Evolutionary conservation across 2,329 filamentous ascomycete genomes (phyloP), one percentile per base, ranked within the genome.

Genomic region (Aspergillus tanneri): DNA sequence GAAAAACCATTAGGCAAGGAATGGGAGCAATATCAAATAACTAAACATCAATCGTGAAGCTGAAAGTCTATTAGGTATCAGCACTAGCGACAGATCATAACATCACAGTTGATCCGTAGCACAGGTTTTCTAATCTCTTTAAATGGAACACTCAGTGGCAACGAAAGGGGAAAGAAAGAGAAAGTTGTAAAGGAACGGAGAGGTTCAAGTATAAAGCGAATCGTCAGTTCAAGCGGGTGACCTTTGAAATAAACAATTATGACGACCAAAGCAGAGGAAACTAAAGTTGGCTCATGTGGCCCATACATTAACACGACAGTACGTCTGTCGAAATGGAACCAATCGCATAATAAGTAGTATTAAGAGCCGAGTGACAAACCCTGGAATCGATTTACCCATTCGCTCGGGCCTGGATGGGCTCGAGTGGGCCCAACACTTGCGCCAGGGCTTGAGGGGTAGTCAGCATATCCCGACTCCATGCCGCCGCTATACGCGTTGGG

Each of bases 291-390:
- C 12, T 19, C n/a, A n/a, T n/a, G n/a, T n/a, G n/a, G 14, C 24
- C 24, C 24, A 25, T 11, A 25, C 6, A 25, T 6, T 6, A 18
- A 18, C 10, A 34, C 5, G 16, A 34, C 5, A 1, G 30, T 34
- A 16, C 19, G 16, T 8, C 30, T 8, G 14, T 30, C n/a, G 30
- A 32, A 14, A 32, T 23, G 25, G 18, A 32, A 9, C 12, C 22
- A 30, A 38, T 10, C 14, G 14, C 22, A 38, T 24, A 3, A 28
- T n/a, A 43, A 42, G 21, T 9, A 39, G 12, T 12, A 35, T 67
- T 55, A 76, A 55, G 81, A 80, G 62, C 87, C 87, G 54, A 90
- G 77, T 2, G 87, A 90, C 14, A 90, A 72, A 8, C 86, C 81
- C 65, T 90, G 86, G 65, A 89, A 88, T 5, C 77, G 70, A 44